These are phyloP conservation scores for Ilyonectria destructans DNA, from an alignment of 2,329 filamentous ascomycete species.

Conservation along the genomic window DNA sequence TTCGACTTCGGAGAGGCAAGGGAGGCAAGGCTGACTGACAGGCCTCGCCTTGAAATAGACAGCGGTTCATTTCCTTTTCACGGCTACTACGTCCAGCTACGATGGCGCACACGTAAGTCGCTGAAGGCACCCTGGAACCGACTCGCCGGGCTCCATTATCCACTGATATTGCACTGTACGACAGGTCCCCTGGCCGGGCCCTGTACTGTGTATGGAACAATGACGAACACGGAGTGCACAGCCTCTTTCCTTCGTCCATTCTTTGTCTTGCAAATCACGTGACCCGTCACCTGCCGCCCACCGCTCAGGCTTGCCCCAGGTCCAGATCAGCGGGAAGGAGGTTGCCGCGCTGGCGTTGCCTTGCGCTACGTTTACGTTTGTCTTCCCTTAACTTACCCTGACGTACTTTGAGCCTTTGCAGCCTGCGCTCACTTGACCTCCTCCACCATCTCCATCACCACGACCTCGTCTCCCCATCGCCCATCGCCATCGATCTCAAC, in stretches of 20 bases:
- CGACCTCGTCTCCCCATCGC: conserved; percentile 26
- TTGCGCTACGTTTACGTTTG: conserved; percentile 50
- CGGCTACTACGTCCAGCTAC: neutral
- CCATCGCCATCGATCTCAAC: conserved; percentile 37
- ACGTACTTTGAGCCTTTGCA: conserved; percentile 54
- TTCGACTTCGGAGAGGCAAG: neutral
- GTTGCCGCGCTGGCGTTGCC: conserved; percentile 48
- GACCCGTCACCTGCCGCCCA: conserved; percentile 49
- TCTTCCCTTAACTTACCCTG: conserved; percentile 58
- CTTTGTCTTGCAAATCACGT: conserved; percentile 43
- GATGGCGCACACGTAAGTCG: conserved; percentile 14
- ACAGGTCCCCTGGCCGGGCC: neutral
- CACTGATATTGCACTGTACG: neutral
- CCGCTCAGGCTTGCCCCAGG: conserved; percentile 34
- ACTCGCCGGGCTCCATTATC: conserved; percentile 20
- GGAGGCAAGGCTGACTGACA: neutral
- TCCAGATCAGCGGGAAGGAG: conserved; percentile 13
- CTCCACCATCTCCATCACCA: conserved; percentile 48
- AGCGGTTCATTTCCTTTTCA: conserved; percentile 17
- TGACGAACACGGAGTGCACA: conserved; percentile 22
- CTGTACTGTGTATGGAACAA: neutral
- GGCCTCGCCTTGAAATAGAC: conserved; percentile 9
- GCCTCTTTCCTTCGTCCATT: conserved; percentile 5
- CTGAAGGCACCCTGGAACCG: conserved; percentile 7
- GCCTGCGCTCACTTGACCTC: conserved; percentile 49